These are phyloP conservation scores for Erysimum cheiranthoides DNA, from an alignment of 345 rosid genomes.

Conservation along the genomic window DNA sequence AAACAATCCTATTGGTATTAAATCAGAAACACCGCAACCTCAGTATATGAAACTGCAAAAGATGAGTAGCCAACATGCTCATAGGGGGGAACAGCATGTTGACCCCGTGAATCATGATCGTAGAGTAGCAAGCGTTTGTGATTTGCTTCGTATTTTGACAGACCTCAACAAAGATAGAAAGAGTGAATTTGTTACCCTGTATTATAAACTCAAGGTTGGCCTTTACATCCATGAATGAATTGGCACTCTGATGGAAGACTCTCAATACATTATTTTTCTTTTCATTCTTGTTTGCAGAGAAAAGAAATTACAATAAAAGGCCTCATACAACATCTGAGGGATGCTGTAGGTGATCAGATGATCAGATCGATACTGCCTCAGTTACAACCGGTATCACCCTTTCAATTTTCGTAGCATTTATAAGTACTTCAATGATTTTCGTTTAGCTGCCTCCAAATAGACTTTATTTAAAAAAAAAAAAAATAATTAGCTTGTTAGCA, in stretches of 20 bases:
- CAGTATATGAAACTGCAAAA: constrained; percentile 57
- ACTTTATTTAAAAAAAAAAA: too few relatives aligned
- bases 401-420: background rate
- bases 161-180: constrained; percentile 71
- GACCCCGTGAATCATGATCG: constrained; percentile 47
- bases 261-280: constrained; percentile 38
- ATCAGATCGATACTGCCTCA: constrained; percentile 50
- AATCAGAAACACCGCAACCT: constrained; percentile 52
- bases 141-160: constrained; percentile 58
- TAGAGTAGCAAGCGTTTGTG: constrained; percentile 56
- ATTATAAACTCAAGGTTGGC: constrained; percentile 63
- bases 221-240: constrained; percentile 19
- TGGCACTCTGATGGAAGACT: constrained; percentile 28
- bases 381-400: constrained; percentile 58
- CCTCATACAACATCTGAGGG: constrained; percentile 64
- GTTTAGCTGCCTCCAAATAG: background rate
- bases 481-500: too few relatives aligned
- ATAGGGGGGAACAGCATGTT: constrained; percentile 50
- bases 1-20: constrained; percentile 49
- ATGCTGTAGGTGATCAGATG: constrained; percentile 68
- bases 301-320: constrained; percentile 61
- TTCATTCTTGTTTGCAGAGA: constrained; percentile 53
- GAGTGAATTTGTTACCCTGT: constrained; percentile 66
- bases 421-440: background rate
- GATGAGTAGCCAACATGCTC: constrained; percentile 58